phyloP scores from a whole-genome alignment of 2,329 filamentous ascomycete genomes.

The Colletotrichum lini region DNA sequence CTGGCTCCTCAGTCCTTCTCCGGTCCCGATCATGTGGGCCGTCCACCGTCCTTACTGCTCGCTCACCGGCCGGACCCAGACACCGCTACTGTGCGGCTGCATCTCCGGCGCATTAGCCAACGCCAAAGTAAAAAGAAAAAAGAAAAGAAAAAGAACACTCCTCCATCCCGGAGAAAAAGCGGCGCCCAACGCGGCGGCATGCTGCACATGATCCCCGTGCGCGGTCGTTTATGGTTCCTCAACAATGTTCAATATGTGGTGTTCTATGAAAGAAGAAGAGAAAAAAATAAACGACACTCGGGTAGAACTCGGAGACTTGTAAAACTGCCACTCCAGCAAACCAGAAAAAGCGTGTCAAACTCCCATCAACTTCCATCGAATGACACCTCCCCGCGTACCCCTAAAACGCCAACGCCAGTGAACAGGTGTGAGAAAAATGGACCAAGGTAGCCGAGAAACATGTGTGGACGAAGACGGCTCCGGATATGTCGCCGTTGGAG shows the following conservation, averaged over 20 bases:
- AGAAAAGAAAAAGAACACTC: neutral
- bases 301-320: constrained; percentile 33
- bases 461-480: constrained; percentile 23
- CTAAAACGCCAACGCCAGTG: constrained; percentile 43
- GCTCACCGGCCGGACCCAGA: constrained; percentile 24
- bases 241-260: constrained; percentile 39
- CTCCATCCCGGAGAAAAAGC: neutral
- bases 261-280: constrained; percentile 29
- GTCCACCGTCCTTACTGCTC: constrained; percentile 13
- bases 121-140: no score
- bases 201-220: neutral
- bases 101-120: constrained; percentile 29
- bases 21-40: constrained; percentile 33
- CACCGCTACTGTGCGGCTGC: constrained; percentile 16
- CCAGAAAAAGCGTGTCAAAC: constrained; percentile 41
- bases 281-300: neutral
- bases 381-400: constrained; percentile 33
- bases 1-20: constrained; percentile 18
- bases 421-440: constrained; percentile 26
- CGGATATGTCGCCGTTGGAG: neutral
- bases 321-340: constrained; percentile 36
- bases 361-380: constrained; percentile 39
- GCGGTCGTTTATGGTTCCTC: constrained; percentile 18
- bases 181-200: neutral
- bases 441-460: constrained; percentile 17